Evolutionary conservation across 352 stramenopile genomes (phyloP), one percentile per base, ranked within the genome.

Genomic region (Phytophthora crassamura): DNA sequence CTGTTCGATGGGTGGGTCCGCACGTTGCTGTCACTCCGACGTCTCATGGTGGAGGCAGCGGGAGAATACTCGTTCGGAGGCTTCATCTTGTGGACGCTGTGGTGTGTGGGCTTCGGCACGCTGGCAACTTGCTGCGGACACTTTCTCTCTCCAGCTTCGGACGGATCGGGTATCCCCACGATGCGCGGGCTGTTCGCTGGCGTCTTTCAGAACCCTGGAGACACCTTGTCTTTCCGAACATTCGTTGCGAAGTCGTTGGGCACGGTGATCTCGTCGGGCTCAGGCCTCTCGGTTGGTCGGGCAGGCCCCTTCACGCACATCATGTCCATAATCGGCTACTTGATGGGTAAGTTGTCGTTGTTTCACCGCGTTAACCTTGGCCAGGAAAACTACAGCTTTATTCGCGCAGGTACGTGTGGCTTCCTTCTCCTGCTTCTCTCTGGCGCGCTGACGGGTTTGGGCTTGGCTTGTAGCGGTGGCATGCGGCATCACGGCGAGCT

Each of bases 401-500:
- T 94, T 41, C 81, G 84, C 11, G 80, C 82, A 55, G 80, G 80
- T 89, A 45, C 7, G 46, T 60, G 16, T 1, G 14, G 9, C 1
- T 42, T 9, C 8, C 20, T 47, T 12, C 15, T 46, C 14, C 36
- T 8, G 11, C 18, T 36, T 25, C 22, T 39, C 25, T 30, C 25
- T 30, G 25, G 25, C 25, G 25, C 25, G 25, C 30, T 59, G 14
- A 66, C 14, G 20, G 10, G 4, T 32, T 34, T 25, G 3, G 12
- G 38, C 2, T 52, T 66, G 5, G 35, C 4, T 43, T 36, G 49
- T 32, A 78, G 87, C 82, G 16, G 80, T 93, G 20, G 87, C 87
- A 0, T 90, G 81, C 57, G 87, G 87, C 18, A 84, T 93, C 56
- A 94, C 87, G 0, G 85, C 87, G 20, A 91, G 82, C 40, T 95